Conservation (phyloP, 257 asterid species). For the Scutellaria minor region DNA sequence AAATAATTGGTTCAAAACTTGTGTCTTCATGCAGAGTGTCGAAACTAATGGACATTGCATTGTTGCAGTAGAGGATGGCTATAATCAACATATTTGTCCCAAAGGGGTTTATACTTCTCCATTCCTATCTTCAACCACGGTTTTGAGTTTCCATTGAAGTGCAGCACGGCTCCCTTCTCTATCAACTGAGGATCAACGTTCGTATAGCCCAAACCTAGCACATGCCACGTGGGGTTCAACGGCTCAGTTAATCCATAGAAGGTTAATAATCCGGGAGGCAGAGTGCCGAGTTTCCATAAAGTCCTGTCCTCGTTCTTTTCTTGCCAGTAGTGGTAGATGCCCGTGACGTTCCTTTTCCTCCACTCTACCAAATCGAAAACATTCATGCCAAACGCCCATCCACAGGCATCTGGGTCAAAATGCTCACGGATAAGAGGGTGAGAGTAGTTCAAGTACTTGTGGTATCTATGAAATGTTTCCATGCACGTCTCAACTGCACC, state of each 20-base stretch:
- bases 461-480: constrained; percentile 71
- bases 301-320: constrained; percentile 67
- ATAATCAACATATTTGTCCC: constrained; percentile 67
- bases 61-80: constrained; percentile 58
- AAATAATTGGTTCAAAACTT: constrained; percentile 33
- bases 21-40: constrained; percentile 10
- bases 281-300: constrained; percentile 70
- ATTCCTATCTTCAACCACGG: constrained; percentile 77
- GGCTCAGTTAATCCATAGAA: constrained; percentile 70
- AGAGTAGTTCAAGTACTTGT: constrained; percentile 69
- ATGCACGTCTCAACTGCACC: constrained; percentile 75
- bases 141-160: constrained; percentile 68
- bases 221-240: constrained; percentile 66
- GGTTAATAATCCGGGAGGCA: constrained; percentile 68
- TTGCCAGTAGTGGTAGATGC: constrained; percentile 71
- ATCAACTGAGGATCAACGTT: constrained; percentile 59
- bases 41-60: constrained; percentile 55
- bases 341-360: constrained; percentile 63
- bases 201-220: constrained; percentile 66
- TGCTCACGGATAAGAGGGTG: constrained; percentile 72
- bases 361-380: constrained; percentile 66
- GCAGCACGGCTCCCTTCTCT: constrained; percentile 69
- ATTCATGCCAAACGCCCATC: constrained; percentile 78
- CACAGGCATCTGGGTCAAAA: constrained; percentile 72
- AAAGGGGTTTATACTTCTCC: constrained; percentile 68